A percentile compares a stretch with the other conserved stretches of the same genome.
phyloP scores from a whole-genome alignment of 2,329 filamentous ascomycete species.

The Delphinella strobiligena region DNA sequence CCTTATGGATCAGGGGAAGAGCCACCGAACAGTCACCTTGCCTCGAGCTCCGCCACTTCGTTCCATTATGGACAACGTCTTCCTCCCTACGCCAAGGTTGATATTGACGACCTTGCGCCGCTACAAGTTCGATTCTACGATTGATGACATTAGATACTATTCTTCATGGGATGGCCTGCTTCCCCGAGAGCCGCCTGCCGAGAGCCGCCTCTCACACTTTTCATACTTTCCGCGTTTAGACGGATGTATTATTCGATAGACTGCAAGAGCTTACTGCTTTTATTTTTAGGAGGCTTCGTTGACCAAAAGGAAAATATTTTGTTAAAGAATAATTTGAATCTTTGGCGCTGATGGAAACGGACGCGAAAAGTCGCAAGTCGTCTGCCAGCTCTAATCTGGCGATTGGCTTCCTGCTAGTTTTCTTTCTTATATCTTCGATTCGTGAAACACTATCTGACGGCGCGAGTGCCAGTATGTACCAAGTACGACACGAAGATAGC shows the following conservation, averaged over 20 bases:
- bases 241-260: background rate
- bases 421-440: background rate
- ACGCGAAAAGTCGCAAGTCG: no score
- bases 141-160: conserved; percentile 4
- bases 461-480: no score
- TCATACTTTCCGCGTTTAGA: no score
- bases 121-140: conserved; percentile 5
- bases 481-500: no score
- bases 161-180: background rate
- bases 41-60: conserved; percentile 5
- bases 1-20: conserved; percentile 17
- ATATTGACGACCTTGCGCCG: conserved; percentile 3
- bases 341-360: no score
- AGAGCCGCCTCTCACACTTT: no score
- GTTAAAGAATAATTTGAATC: no score
- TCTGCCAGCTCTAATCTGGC: no score
- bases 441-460: no score
- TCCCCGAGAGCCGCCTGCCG: no score
- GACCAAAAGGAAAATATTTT: background rate
- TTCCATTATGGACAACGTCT: conserved; percentile 1
- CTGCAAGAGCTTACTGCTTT: background rate
- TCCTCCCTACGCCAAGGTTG: conserved; percentile 8
- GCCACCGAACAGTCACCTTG: conserved; percentile 2
- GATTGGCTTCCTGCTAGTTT: background rate
- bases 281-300: background rate